Conservation (phyloP, 805 yeast species). For the Hanseniaspora meyeri region DNA sequence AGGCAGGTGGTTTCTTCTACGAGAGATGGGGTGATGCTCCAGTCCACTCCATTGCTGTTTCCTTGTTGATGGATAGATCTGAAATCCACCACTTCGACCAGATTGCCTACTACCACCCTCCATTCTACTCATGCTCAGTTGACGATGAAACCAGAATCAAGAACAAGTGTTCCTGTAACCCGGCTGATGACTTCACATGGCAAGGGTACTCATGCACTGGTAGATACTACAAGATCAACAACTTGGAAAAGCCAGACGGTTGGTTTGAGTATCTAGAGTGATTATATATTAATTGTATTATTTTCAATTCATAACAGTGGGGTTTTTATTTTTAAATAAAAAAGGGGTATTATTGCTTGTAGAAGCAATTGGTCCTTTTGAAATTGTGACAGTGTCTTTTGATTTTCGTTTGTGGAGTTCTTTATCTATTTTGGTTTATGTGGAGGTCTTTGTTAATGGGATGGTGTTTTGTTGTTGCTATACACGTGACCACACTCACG, state of each 20-base stretch:
- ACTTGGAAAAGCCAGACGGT: conserved; percentile 48
- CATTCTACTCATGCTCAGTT: conserved; percentile 69
- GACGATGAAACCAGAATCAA: conserved; percentile 45
- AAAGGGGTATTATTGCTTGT: too few relatives aligned
- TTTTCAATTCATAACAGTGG: not conserved
- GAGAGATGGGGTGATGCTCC: conserved; percentile 96
- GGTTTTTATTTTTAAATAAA: too few relatives aligned
- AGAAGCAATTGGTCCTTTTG: too few relatives aligned
- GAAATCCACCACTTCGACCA: conserved; percentile 72
- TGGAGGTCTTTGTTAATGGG: too few relatives aligned
- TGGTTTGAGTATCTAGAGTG: conserved; percentile 38
- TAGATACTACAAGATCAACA: conserved; percentile 45
- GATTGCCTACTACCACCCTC: conserved; percentile 73
- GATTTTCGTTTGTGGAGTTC: too few relatives aligned
- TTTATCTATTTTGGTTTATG: too few relatives aligned
- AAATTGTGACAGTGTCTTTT: too few relatives aligned
- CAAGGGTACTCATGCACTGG: conserved; percentile 59
- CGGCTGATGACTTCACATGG: conserved; percentile 63
- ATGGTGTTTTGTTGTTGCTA: too few relatives aligned
- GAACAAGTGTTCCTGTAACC: conserved; percentile 62
- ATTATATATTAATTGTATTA: conserved; percentile 4
- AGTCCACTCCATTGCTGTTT: conserved; percentile 76
- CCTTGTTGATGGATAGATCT: conserved; percentile 58
- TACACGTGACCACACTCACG: too few relatives aligned
- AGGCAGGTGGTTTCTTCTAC: conserved; percentile 83